A percentile compares a stretch with the other conserved stretches of the same genome.
phyloP scores from a whole-genome alignment of 306 rosid species.

The Trichosanthes truncata region DNA sequence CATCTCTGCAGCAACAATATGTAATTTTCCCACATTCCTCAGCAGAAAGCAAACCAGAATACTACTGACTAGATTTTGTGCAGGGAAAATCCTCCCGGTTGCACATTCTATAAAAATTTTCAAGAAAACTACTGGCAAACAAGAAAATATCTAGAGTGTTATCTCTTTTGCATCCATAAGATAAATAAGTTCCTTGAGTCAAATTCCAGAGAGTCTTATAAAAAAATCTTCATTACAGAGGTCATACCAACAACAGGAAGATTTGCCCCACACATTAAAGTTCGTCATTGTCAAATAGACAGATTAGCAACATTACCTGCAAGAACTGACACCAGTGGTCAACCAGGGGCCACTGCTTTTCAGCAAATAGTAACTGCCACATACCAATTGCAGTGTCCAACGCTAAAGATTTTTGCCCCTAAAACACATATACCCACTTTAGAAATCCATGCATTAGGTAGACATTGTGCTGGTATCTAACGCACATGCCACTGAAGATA shows the following conservation, averaged over 20 bases:
- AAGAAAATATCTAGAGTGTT: background rate
- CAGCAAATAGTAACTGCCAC: conserved; percentile 99
- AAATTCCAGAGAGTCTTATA: background rate
- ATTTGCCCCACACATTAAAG: background rate
- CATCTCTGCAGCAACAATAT: background rate
- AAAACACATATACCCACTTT: conserved; percentile 18
- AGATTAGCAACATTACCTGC: conserved; percentile 43
- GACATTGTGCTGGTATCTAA: background rate
- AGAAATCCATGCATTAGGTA: background rate
- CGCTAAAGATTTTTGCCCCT: conserved; percentile 99
- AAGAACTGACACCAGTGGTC: conserved; percentile 98
- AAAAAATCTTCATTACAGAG: background rate
- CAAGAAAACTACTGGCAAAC: background rate
- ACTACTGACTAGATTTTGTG: background rate
- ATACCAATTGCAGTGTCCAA: conserved; percentile 99
- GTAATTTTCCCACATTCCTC: background rate
- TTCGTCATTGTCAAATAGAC: background rate
- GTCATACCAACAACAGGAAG: background rate
- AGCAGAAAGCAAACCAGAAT: background rate
- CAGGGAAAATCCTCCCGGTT: background rate
- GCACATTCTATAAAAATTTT: background rate
- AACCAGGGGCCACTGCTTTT: conserved; percentile 93
- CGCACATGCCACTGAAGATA: background rate
- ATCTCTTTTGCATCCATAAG: background rate
- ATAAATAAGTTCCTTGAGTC: background rate